These are phyloP conservation scores for Mortierella alpina DNA, from an alignment of 192 early-diverging fungal genomes.

Conservation along the genomic window DNA sequence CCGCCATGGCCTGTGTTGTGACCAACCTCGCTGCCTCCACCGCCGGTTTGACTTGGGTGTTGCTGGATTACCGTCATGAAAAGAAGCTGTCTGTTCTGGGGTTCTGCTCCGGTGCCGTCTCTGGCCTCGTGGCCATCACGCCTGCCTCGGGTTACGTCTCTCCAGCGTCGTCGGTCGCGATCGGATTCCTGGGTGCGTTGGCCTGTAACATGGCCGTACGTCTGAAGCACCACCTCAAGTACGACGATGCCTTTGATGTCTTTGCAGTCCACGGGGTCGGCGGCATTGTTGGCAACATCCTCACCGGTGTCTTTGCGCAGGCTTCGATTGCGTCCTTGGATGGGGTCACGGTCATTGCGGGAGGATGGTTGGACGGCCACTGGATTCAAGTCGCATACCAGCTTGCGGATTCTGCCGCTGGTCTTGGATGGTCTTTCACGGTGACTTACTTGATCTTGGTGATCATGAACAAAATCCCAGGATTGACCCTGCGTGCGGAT, in stretches of 20 bases:
- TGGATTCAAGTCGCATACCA: slow-evolving; percentile 89
- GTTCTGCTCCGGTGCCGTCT: slow-evolving; percentile 94
- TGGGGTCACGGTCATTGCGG: slow-evolving; percentile 66
- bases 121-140: slow-evolving; percentile 93
- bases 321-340: slow-evolving; percentile 78
- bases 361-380: slow-evolving; percentile 68
- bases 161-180: slow-evolving; percentile 83
- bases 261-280: slow-evolving; percentile 92
- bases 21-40: slow-evolving; percentile 89
- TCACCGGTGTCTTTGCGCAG: slow-evolving; percentile 94
- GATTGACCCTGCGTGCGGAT: slow-evolving; percentile 80
- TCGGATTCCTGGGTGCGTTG: slow-evolving; percentile 78
- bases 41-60: slow-evolving; percentile 87
- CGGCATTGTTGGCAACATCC: slow-evolving; percentile 85
- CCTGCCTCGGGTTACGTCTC: slow-evolving; percentile 91
- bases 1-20: slow-evolving; percentile 85
- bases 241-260: slow-evolving; percentile 94
- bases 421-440: slow-evolving; percentile 79
- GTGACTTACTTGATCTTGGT: slow-evolving; percentile 79
- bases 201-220: slow-evolving; percentile 86
- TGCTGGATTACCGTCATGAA: slow-evolving; percentile 81
- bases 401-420: slow-evolving; percentile 78
- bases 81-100: slow-evolving; percentile 89
- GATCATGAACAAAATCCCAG: slow-evolving; percentile 84
- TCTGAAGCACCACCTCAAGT: slow-evolving; percentile 86